Evolutionary conservation across 148 eudicot genomes (phyloP).

Genomic region (Suaeda aralocaspica): DNA sequence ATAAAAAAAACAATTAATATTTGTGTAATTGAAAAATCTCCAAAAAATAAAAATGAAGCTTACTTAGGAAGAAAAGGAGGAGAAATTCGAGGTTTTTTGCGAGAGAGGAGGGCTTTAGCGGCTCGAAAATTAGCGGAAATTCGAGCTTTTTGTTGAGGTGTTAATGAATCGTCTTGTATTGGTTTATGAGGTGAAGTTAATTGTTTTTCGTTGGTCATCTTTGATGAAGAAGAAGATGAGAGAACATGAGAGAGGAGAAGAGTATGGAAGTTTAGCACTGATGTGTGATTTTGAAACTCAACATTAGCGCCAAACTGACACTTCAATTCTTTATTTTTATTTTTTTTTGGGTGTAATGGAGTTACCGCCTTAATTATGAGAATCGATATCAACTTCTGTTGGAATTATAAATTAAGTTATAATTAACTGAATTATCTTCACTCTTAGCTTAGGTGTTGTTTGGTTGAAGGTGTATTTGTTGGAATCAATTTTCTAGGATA

Average conservation of each 20-base stretch:
- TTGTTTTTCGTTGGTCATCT: conserved; percentile 35
- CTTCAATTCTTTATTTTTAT: too few relatives aligned
- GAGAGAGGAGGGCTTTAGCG: conserved; percentile 77
- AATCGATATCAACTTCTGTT: too few relatives aligned
- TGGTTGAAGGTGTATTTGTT: too few relatives aligned
- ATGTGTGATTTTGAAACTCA: too few relatives aligned
- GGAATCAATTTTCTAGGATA: too few relatives aligned
- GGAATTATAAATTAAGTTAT: too few relatives aligned
- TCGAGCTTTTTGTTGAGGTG: conserved; percentile 71
- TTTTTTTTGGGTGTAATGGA: too few relatives aligned
- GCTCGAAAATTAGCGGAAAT: conserved; percentile 65
- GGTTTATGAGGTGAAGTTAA: background rate
- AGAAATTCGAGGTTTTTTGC: conserved; percentile 50
- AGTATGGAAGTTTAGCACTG: too few relatives aligned
- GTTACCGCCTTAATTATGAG: too few relatives aligned
- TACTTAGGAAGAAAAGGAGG: conserved; percentile 19
- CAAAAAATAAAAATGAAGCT: background rate
- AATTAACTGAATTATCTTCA: too few relatives aligned
- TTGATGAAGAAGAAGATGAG: background rate
- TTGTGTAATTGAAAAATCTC: background rate
- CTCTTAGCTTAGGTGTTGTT: too few relatives aligned
- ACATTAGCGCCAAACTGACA: too few relatives aligned
- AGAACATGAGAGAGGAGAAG: background rate
- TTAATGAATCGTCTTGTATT: conserved; percentile 27
- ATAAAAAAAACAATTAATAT: background rate